Conservation (phyloP, 2,329 filamentous ascomycete species). For the Paracoccidioides brasiliensis region DNA sequence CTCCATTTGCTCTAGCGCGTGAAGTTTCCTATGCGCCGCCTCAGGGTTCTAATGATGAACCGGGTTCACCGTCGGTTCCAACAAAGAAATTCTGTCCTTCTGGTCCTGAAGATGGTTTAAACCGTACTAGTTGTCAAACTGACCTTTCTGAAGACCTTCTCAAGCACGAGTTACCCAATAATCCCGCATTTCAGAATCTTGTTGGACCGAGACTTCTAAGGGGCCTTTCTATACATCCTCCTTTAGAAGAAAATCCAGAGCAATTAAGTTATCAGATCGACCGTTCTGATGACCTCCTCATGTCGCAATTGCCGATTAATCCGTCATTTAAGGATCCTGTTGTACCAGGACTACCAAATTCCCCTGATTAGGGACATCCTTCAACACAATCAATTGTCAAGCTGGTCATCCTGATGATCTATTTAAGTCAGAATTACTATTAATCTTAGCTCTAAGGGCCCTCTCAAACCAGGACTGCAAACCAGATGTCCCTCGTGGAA, state of each 20-base stretch:
- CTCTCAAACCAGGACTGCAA: neutral
- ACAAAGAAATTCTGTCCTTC: neutral
- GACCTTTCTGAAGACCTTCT: neutral
- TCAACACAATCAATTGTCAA: neutral
- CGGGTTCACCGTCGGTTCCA: neutral
- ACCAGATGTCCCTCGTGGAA: neutral
- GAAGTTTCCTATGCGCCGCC: neutral
- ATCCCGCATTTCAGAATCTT: conserved; percentile 3
- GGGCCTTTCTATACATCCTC: no score
- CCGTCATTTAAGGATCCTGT: no score
- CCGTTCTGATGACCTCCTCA: no score
- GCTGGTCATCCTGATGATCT: neutral
- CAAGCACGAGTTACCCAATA: conserved; percentile 5
- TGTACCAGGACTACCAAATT: no score
- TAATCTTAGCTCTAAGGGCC: conserved; percentile 4
- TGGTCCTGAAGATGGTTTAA: neutral
- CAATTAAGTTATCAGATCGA: no score
- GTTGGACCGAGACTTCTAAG: neutral
- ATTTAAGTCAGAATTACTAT: conserved; percentile 4
- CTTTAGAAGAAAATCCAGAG: no score
- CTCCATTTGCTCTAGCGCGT: neutral
- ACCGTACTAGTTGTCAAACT: neutral
- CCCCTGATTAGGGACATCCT: no score
- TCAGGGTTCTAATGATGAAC: neutral
- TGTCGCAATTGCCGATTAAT: no score